A percentile compares a stretch with the other conserved stretches of the same genome.
Evolutionary conservation across 176 grass and related monocot species (phyloP).

Genomic region (Saccharum spontaneum): DNA sequence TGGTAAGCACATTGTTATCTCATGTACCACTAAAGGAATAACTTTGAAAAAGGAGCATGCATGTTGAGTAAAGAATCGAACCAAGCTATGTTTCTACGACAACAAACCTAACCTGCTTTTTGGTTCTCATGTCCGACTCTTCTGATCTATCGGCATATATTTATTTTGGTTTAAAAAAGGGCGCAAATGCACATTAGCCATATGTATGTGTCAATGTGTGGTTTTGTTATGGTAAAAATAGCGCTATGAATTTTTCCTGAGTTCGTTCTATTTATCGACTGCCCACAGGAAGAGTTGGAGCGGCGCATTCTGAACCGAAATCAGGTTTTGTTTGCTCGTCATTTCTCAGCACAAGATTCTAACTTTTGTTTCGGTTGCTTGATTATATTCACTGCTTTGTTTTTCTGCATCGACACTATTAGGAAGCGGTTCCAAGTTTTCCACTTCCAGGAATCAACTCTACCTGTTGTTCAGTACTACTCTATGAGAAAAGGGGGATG

Average conservation of each 20-base stretch:
- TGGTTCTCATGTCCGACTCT: not conserved
- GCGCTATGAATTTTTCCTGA: constrained; percentile 12
- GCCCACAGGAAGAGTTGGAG: constrained; percentile 60
- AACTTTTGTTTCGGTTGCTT: not conserved
- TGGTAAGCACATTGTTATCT: too few relatives aligned
- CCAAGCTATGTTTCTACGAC: too few relatives aligned
- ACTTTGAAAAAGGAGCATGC: too few relatives aligned
- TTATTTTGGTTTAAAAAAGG: not conserved
- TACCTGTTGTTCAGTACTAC: constrained; percentile 58
- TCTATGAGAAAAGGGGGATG: constrained; percentile 28
- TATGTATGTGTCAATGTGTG: too few relatives aligned
- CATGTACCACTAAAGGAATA: too few relatives aligned
- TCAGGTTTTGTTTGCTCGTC: constrained; percentile 38
- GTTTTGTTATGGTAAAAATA: too few relatives aligned
- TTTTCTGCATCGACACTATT: constrained; percentile 33
- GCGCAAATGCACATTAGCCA: not conserved
- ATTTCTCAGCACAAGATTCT: not conserved
- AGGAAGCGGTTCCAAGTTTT: constrained; percentile 54
- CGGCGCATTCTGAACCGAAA: constrained; percentile 50
- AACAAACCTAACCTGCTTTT: not conserved
- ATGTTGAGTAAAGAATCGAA: too few relatives aligned
- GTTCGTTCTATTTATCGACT: constrained; percentile 73
- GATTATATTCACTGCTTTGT: not conserved
- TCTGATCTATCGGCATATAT: not conserved
- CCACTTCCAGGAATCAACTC: constrained; percentile 26